These are phyloP conservation scores for Calonectria multiphialidica DNA, from an alignment of 2,329 filamentous ascomycete species.

Conservation along the genomic window DNA sequence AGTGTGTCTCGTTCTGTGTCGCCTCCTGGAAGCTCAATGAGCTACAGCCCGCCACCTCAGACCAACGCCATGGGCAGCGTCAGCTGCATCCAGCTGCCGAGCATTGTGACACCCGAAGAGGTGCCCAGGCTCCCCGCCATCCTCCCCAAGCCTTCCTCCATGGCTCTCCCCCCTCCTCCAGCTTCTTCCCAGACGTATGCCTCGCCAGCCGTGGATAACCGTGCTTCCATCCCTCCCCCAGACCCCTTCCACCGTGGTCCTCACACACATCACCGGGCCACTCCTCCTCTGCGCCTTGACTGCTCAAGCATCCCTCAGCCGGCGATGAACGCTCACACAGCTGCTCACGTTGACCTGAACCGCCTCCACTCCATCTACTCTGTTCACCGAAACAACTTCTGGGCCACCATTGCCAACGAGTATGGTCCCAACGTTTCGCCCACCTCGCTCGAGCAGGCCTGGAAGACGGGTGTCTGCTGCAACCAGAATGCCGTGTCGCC, in stretches of 20 bases:
- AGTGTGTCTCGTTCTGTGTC: constrained; percentile 62
- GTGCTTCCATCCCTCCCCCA: constrained; percentile 56
- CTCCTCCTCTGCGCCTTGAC: constrained; percentile 69
- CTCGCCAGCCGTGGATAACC: constrained; percentile 57
- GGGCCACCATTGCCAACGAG: constrained; percentile 77
- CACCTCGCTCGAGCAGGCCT: constrained; percentile 77
- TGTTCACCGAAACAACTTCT: constrained; percentile 78
- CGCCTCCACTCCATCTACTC: constrained; percentile 79
- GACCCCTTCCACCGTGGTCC: constrained; percentile 50
- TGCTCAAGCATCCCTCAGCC: constrained; percentile 61
- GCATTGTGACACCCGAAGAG: constrained; percentile 59
- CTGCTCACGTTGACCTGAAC: constrained; percentile 69
- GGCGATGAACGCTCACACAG: constrained; percentile 46
- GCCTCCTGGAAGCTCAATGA: constrained; percentile 58
- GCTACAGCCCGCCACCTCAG: constrained; percentile 60
- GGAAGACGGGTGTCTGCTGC: constrained; percentile 64
- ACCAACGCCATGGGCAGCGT: constrained; percentile 54
- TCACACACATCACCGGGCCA: constrained; percentile 50
- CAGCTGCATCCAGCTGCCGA: constrained; percentile 63
- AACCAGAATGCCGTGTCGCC: constrained; percentile 56
- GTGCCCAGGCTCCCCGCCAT: constrained; percentile 70
- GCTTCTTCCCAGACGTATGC: constrained; percentile 55
- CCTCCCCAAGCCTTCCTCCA: constrained; percentile 73
- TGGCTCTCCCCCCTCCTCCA: constrained; percentile 56
- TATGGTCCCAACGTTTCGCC: constrained; percentile 76